phyloP scores from a whole-genome alignment of 176 grass and related monocot genomes.

The Tuctoria greenei region DNA sequence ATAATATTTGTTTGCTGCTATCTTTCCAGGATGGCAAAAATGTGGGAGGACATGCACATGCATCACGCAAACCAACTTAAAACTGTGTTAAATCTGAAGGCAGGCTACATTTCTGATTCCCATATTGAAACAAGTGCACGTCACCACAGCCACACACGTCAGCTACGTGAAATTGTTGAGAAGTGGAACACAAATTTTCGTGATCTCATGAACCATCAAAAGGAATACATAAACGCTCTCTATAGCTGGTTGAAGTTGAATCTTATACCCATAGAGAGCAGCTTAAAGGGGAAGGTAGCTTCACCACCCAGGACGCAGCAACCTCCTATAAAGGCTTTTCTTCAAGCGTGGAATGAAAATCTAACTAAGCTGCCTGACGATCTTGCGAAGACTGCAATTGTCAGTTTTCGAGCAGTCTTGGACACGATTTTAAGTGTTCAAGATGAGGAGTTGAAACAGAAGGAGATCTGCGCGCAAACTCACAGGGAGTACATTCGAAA shows the following conservation, averaged over 20 bases:
- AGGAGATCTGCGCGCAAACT: slow-evolving; percentile 58
- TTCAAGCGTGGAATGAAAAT: slow-evolving; percentile 78
- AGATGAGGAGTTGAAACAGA: slow-evolving; percentile 93
- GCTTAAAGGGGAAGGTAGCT: slow-evolving; percentile 88
- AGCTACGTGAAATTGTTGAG: slow-evolving; percentile 71
- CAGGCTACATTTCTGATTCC: slow-evolving; percentile 66
- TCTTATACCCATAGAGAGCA: slow-evolving; percentile 89
- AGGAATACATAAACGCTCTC: slow-evolving; percentile 75
- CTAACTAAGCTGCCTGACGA: slow-evolving; percentile 77
- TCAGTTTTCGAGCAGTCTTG: slow-evolving; percentile 75
- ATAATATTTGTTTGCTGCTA: slow-evolving; percentile 2
- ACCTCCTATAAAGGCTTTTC: slow-evolving; percentile 71
- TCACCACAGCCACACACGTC: slow-evolving; percentile 74
- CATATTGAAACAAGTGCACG: slow-evolving; percentile 68
- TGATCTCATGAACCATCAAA: slow-evolving; percentile 68
- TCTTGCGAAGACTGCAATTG: slow-evolving; percentile 68
- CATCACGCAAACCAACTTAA: slow-evolving; percentile 73
- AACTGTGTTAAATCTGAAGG: slow-evolving; percentile 62
- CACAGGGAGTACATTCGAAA: slow-evolving; percentile 65
- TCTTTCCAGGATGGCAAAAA: slow-evolving; percentile 81
- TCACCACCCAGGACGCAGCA: slow-evolving; percentile 71
- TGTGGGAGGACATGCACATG: slow-evolving; percentile 84
- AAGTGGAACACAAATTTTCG: slow-evolving; percentile 76
- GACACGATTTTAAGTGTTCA: slow-evolving; percentile 74
- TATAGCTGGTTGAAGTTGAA: slow-evolving; percentile 87